Base-by-base conservation (phyloP, 2,329 filamentous ascomycete genomes). In the Colletotrichum magnum region DNA sequence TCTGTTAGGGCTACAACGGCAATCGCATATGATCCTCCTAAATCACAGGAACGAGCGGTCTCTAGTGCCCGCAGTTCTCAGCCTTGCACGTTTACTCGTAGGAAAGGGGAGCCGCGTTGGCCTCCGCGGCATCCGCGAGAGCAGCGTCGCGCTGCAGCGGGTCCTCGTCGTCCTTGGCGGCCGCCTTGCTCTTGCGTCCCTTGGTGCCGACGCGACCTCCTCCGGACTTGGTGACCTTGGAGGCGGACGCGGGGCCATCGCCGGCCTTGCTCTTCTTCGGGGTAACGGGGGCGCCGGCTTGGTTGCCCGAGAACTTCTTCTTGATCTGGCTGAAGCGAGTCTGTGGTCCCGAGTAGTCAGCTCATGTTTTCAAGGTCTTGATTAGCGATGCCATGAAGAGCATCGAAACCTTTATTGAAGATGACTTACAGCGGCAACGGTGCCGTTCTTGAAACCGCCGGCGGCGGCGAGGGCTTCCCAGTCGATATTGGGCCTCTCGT, bases 311-410 rank as follows among this genome's bases (percentile, higher is more conserved):
- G 0, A 84, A 77, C 76, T 86, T 85, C 53, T 79, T 77, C 75
- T 84, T 87, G 69, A 88, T 82, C 68, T 88, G 85, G 4, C 83
- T 80, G 65, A 84, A 88, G 53, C 86, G 84, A 47, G 82, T 80
- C 79, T 84, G 65, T 84, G 65, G 47, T 41, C 1, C 5, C 18
- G n/a, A n/a, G n/a, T n/a, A n/a, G n/a, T n/a, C n/a, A n/a, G n/a
- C n/a, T n/a, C n/a, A n/a, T n/a, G n/a, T n/a, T n/a, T n/a, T n/a
- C n/a, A n/a, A n/a, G n/a, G n/a, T n/a, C n/a, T n/a, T n/a, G n/a
- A n/a, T n/a, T n/a, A n/a, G n/a, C n/a, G n/a, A n/a, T n/a, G n/a
- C n/a, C n/a, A n/a, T n/a, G n/a, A n/a, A n/a, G n/a, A n/a, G n/a
- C n/a, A n/a, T n/a, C n/a, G n/a, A n/a, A n/a, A n/a, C n/a, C n/a